phyloP scores from a whole-genome alignment of 176 grass and related monocot species.

The Oryza meridionalis region DNA sequence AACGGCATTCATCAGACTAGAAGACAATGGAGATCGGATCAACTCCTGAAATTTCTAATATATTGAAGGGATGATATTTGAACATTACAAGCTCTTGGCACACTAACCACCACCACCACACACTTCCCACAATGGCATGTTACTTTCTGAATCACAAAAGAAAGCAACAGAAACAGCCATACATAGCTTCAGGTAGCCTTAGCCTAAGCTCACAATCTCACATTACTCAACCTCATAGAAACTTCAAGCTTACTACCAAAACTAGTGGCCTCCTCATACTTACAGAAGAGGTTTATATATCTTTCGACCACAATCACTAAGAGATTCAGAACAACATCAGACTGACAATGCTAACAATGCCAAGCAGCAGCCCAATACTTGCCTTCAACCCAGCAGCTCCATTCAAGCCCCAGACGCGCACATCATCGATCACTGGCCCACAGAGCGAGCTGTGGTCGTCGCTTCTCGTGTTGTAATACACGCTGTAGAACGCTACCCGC shows the following conservation, averaged over 20 bases:
- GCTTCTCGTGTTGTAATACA: slow-evolving; percentile 92
- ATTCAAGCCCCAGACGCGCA: slow-evolving; percentile 71
- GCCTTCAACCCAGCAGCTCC: slow-evolving; percentile 47
- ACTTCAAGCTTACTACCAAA: slow-evolving; percentile 48
- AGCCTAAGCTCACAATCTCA: slow-evolving; percentile 49
- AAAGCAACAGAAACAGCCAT: slow-evolving; percentile 47
- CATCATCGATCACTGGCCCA: slow-evolving; percentile 74
- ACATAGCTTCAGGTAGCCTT: slow-evolving; percentile 39
- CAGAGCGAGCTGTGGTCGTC: slow-evolving; percentile 85
- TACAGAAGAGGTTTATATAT: slow-evolving; percentile 40
- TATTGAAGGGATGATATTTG: slow-evolving; percentile 34
- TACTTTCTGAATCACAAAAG: slow-evolving; percentile 39
- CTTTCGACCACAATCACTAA: neutral
- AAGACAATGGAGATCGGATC: neutral
- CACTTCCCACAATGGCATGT: slow-evolving; percentile 40
- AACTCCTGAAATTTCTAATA: slow-evolving; percentile 35
- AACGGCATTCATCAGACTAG: neutral
- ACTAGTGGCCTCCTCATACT: slow-evolving; percentile 45
- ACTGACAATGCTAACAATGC: slow-evolving; percentile 36
- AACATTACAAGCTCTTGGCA: slow-evolving; percentile 40
- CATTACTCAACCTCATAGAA: slow-evolving; percentile 38
- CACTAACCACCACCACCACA: slow-evolving; percentile 14
- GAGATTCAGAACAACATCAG: slow-evolving; percentile 54
- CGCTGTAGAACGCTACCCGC: slow-evolving; percentile 82
- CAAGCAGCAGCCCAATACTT: slow-evolving; percentile 44